Conservation (phyloP, 495 filamentous ascomycete species). For the Hypoxylon cercidicola region DNA sequence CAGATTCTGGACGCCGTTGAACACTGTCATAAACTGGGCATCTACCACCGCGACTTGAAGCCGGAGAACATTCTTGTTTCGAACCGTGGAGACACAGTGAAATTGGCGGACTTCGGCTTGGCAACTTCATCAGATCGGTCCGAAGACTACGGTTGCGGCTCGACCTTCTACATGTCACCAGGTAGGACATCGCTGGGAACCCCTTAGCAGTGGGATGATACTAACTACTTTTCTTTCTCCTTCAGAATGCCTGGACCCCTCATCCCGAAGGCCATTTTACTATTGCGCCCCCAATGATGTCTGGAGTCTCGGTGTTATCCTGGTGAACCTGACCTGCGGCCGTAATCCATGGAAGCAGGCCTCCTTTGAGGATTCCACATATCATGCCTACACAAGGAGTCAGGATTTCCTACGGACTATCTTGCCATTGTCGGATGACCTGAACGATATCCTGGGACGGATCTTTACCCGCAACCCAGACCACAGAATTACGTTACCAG, state of each 20-base stretch:
- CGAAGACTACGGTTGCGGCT: constrained; percentile 96
- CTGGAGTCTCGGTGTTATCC: constrained; percentile 96
- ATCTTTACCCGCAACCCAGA: constrained; percentile 91
- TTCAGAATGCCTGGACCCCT: constrained; percentile 91
- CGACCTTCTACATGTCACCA: constrained; percentile 99
- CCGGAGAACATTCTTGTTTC: constrained; percentile 97
- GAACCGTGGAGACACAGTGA: constrained; percentile 85
- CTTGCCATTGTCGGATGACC: constrained; percentile 87
- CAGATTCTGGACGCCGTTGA: constrained; percentile 98
- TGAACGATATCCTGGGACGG: constrained; percentile 86
- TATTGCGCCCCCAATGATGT: constrained; percentile 95
- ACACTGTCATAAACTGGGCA: constrained; percentile 90
- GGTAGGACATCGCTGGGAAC: constrained; percentile 67
- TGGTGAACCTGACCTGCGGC: constrained; percentile 97
- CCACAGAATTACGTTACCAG: constrained; percentile 84
- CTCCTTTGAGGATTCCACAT: constrained; percentile 91
- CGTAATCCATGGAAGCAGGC: constrained; percentile 99
- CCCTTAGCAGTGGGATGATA: constrained; percentile 32
- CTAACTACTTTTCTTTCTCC: constrained; percentile 43
- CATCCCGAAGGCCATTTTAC: constrained; percentile 84
- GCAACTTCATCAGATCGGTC: constrained; percentile 85
- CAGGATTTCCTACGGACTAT: constrained; percentile 91
- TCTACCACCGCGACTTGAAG: constrained; percentile 98
- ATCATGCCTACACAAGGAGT: constrained; percentile 88
- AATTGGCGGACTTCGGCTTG: constrained; percentile 96